Evolutionary conservation across 176 grass and related monocot genomes (phyloP), one percentile per base, ranked within the genome.

Genomic region (Dactylis glomerata): DNA sequence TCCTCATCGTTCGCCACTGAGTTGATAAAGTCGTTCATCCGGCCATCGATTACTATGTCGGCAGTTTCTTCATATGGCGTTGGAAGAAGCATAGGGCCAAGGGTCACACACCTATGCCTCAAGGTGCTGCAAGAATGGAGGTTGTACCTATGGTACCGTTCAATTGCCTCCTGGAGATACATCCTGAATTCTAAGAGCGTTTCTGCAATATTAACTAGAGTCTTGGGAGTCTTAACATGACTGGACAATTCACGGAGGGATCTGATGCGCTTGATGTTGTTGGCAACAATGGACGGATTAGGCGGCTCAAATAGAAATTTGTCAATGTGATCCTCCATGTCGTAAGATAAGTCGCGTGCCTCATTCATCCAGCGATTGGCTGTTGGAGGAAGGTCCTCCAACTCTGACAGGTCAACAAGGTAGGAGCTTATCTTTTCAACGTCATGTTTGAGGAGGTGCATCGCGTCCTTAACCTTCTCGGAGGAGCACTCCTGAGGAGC

Each of bases 291-390:
- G 23, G 68, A 72, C 6, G 23, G 37, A 27, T 69, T 22, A 8
- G 38, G 68, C 38, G 5, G 17, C 8, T 7, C 38, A 44, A 14
- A 71, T 44, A 71, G 8, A 44, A 44, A 71, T 22, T 1, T 26
- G 68, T 71, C 38, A 5, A 71, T 71, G 38, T 44, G 44, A 71
- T 71, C 68, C n/a, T 26, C n/a, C n/a, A 71, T 26, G 38, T 71
- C 68, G 1, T 71, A 71, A 71, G 68, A 71, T n/a, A 71, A 2
- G 37, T 26, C 37, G 0, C 68, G 68, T 1, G n/a, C 68, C 68
- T 71, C 68, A 71, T 71, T 71, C 68, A 71, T 71, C 68, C 68
- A 71, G 37, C 68, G 44, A 15, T 16, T 71, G 12, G 68, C 68
- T 5, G n/a, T 41, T 23, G 1, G 5, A 0, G 68, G 5, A 26